Evolutionary conservation across 441 rosid species (phyloP), one percentile per base, ranked within the genome.

Genomic region (Adansonia gregorii): DNA sequence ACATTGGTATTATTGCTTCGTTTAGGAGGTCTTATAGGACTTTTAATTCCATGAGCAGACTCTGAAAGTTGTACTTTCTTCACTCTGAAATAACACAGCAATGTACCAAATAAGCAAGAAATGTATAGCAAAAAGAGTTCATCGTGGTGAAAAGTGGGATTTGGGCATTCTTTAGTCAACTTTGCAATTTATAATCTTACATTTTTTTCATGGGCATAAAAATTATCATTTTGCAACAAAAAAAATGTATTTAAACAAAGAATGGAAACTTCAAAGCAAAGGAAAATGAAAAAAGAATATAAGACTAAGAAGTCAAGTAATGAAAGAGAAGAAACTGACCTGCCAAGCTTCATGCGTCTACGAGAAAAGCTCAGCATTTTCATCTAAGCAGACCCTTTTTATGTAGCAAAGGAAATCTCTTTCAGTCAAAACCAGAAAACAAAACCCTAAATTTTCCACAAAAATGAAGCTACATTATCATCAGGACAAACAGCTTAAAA

Each of bases 51-150:
- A 81, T 85, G 92, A 20, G 87, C 80, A 63, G 97, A 83, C 15
- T 96, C 99, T 9, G 98, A 90, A 31, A 96, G 96, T 78, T 94
- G 99, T 31, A 92, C 97, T 89, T 95, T 95, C 90, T 94, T 96
- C 75, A 92, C 91, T 82, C 99, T 96, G 74, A 76, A 76, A 35
- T 80, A 65, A 70, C 68, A 83, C 80, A 82, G 10, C 56, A 79
- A 75, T 31, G 66, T 58, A 71, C 72, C 76, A 79, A 12, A 74
- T n/a, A 35, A 17, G 64, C 45, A 15, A 7, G 51, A 41, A 17
- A 60, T 75, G n/a, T 9, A 65, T 12, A 48, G 43, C 51, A 11
- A 70, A 74, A 78, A 56, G 78, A 79, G 79, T 17, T 41, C 1
- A 12, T 66, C 49, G 54, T 41, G 7, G 8, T 41, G 17, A 68